Conservation (phyloP, 2,329 filamentous ascomycete genomes). For the Plenodomus tracheiphilus region DNA sequence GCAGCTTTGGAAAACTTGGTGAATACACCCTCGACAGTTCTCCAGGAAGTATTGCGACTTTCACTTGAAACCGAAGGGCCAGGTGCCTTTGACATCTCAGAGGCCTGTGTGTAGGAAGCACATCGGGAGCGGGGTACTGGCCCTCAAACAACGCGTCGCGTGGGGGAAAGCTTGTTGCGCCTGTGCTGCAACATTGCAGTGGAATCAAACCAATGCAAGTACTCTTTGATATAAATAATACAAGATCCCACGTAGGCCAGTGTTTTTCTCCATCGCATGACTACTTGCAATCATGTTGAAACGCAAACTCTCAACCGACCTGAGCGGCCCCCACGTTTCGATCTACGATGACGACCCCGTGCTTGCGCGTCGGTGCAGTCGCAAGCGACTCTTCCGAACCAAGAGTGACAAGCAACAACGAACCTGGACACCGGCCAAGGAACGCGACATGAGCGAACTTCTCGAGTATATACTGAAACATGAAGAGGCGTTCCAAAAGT, state of each 20-base stretch:
- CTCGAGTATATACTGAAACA: conserved; percentile 61
- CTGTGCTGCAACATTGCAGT: conserved; percentile 1
- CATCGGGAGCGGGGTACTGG: conserved; percentile 2
- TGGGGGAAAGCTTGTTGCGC: conserved; percentile 14
- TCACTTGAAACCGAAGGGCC: too few species aligned
- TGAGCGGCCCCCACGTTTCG: conserved; percentile 22
- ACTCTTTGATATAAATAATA: not conserved
- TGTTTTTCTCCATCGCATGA: not conserved
- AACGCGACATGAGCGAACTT: conserved; percentile 64
- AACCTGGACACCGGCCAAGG: conserved; percentile 25
- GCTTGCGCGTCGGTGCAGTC: conserved; percentile 19
- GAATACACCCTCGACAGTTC: too few species aligned
- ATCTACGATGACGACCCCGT: conserved; percentile 24
- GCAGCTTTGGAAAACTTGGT: too few species aligned
- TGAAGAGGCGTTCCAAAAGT: conserved; percentile 55
- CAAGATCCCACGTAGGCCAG: conserved; percentile 5
- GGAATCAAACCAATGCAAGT: not conserved
- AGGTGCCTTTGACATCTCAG: not conserved
- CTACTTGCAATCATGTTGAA: conserved; percentile 22
- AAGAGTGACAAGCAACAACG: conserved; percentile 16
- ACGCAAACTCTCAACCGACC: conserved; percentile 24
- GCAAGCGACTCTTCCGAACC: conserved; percentile 27
- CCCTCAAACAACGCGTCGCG: conserved; percentile 17
- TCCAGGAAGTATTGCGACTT: too few species aligned
- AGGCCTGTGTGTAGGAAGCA: too few species aligned